Conservation (phyloP, 495 filamentous ascomycete genomes). For the Talaromyces nanjingensis region DNA sequence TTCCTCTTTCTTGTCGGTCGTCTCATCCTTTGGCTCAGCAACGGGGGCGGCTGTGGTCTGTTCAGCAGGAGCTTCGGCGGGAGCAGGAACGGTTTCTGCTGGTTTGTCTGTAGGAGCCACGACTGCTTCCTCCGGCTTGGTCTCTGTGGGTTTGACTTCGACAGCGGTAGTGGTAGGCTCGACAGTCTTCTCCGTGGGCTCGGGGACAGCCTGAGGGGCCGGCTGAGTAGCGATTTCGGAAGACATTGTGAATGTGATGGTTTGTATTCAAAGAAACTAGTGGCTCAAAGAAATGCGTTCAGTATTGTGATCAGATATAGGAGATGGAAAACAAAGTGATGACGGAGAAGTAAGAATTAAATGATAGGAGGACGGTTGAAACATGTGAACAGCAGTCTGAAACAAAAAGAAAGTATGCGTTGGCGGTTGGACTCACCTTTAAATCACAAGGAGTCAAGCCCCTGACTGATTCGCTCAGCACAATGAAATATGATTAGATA, state of each 20-base stretch:
- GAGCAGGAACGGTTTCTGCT: constrained; percentile 9
- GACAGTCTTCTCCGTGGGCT: constrained; percentile 11
- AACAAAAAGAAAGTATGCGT: not conserved
- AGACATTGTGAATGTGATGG: constrained; percentile 13
- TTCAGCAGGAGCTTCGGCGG: constrained; percentile 2
- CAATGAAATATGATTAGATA: not conserved
- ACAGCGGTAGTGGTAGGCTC: constrained; percentile 14
- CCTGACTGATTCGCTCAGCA: not conserved
- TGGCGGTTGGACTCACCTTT: not conserved
- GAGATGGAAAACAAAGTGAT: not conserved
- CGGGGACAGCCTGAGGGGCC: constrained; percentile 10
- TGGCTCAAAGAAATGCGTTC: not conserved
- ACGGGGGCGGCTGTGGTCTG: constrained; percentile 1
- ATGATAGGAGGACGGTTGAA: not conserved
- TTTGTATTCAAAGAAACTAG: constrained; percentile 5
- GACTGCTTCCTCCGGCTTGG: constrained; percentile 9
- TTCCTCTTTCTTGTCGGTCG: constrained; percentile 11
- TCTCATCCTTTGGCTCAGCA: constrained; percentile 11
- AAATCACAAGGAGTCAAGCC: not conserved
- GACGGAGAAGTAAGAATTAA: not conserved
- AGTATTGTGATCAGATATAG: not conserved
- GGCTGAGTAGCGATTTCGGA: constrained; percentile 12
- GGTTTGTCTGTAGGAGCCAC: constrained; percentile 11
- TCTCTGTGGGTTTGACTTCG: constrained; percentile 7
- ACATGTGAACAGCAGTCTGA: not conserved